Conservation (phyloP, 2,329 filamentous ascomycete species). For the Trichoderma atroviride region DNA sequence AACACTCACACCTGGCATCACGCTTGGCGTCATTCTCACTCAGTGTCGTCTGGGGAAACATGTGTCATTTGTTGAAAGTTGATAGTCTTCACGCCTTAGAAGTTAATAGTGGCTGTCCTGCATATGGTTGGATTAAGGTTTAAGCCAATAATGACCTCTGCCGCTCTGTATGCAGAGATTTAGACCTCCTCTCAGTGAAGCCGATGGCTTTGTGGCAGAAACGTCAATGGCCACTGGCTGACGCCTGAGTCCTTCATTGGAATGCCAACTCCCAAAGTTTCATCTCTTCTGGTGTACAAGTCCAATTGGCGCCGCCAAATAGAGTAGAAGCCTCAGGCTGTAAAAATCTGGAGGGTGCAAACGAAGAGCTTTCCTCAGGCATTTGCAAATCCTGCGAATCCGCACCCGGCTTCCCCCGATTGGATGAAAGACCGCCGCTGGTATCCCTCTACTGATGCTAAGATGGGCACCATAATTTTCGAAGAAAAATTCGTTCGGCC, state of each 20-base stretch:
- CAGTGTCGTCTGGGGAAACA: neutral
- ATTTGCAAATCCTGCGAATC: slow-evolving; percentile 25
- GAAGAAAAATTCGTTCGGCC: slow-evolving; percentile 13
- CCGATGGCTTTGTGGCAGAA: slow-evolving; percentile 9
- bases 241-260: slow-evolving; percentile 7
- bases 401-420: slow-evolving; percentile 43
- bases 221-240: slow-evolving; percentile 21
- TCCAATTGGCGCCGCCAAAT: slow-evolving; percentile 24
- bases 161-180: slow-evolving; percentile 1
- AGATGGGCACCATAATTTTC: slow-evolving; percentile 35
- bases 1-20: neutral
- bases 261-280: slow-evolving; percentile 13
- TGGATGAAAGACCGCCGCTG: slow-evolving; percentile 37
- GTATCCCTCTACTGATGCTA: slow-evolving; percentile 28
- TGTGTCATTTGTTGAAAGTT: neutral
- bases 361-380: slow-evolving; percentile 26
- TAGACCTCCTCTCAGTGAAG: neutral
- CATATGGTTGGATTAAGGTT: slow-evolving; percentile 18
- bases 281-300: slow-evolving; percentile 24
- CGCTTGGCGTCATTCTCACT: neutral
- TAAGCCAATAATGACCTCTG: slow-evolving; percentile 12
- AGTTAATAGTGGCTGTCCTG: neutral
- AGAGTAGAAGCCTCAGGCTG: slow-evolving; percentile 38
- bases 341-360: slow-evolving; percentile 35
- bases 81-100: neutral